Evolutionary conservation across 2,329 filamentous ascomycete genomes (phyloP), one percentile per base, ranked within the genome.

Genomic region (Monilinia vaccinii-corymbosi): DNA sequence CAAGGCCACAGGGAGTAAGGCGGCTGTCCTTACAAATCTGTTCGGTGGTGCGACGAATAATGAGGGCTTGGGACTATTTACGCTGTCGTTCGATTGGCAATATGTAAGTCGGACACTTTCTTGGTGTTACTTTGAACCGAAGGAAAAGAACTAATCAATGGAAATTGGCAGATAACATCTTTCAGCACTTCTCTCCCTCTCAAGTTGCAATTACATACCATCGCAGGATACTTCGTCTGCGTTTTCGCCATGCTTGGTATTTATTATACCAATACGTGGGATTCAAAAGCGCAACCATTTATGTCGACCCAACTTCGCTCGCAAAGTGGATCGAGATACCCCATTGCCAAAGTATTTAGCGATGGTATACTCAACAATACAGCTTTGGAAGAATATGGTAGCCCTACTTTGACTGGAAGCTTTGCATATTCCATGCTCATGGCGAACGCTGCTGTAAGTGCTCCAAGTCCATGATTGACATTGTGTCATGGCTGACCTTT

Each of bases 351-450:
- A 32, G 69, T 80, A 23, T 74, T 75, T 46, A 55, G 64, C 4
- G 65, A 73, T 11, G 72, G 74, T 63, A 61, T 79, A 16, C 71
- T 83, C 25, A 68, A 79, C 62, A 60, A 76, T 59, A 63, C 68
- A 0, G 74, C 75, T 0, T 58, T 83, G 28, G 68, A 68, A 0
- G 66, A 72, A 31, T 74, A 76, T 52, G 81, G 81, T 1, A 61
- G 78, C 3, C 81, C 81, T 0, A 73, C 67, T 9, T 67, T 83
- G 3, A 75, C 75, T 0, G 80, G 78, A 1, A 75, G 70, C 0
- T 82, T 82, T 64, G 79, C 79, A 0, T 81, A 77, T 48, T 71
- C 76, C 2, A 75, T 83, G 73, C 77, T 83, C 62, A 82, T 82
- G 73, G 78, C 80, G 2, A 82, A 83, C 68, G 78, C 78, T 62